Conservation (phyloP, 441 rosid genomes). For the Hura crepitans region DNA sequence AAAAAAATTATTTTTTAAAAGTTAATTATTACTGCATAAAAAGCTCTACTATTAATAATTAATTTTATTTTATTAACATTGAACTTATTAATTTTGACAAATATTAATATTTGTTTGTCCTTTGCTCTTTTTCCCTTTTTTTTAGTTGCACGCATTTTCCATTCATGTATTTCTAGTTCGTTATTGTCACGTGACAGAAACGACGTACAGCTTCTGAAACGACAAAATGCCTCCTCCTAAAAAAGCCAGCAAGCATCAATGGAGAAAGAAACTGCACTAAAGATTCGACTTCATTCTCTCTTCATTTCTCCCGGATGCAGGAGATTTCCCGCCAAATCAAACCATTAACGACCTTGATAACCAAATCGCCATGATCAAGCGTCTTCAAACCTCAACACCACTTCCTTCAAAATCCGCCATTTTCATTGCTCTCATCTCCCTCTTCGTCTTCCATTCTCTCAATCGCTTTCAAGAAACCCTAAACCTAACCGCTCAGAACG, state of each 20-base stretch:
- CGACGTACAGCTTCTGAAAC: not conserved
- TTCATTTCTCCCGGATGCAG: slow-evolving; percentile 29
- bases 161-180: too few relatives aligned
- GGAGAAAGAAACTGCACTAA: slow-evolving; percentile 1
- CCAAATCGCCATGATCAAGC: slow-evolving; percentile 26
- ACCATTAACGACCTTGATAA: slow-evolving; percentile 16
- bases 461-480: slow-evolving; percentile 26
- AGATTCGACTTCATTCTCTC: slow-evolving; percentile 11
- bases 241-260: not conserved
- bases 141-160: too few relatives aligned
- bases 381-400: slow-evolving; percentile 4
- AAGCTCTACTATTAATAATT: too few relatives aligned
- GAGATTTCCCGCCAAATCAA: slow-evolving; percentile 46
- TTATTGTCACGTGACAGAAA: not conserved
- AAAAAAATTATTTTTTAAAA: too few relatives aligned
- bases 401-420: slow-evolving; percentile 35
- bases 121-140: too few relatives aligned
- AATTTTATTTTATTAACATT: too few relatives aligned
- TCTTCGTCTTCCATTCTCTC: slow-evolving; percentile 39
- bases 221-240: not conserved
- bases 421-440: slow-evolving; percentile 34
- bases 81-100: too few relatives aligned
- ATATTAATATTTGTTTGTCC: too few relatives aligned
- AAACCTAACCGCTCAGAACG: slow-evolving; percentile 27
- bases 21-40: too few relatives aligned